Evolutionary conservation across 1,284 basidiomycete species (phyloP).

Genomic region (Ustilago cynodontis): DNA sequence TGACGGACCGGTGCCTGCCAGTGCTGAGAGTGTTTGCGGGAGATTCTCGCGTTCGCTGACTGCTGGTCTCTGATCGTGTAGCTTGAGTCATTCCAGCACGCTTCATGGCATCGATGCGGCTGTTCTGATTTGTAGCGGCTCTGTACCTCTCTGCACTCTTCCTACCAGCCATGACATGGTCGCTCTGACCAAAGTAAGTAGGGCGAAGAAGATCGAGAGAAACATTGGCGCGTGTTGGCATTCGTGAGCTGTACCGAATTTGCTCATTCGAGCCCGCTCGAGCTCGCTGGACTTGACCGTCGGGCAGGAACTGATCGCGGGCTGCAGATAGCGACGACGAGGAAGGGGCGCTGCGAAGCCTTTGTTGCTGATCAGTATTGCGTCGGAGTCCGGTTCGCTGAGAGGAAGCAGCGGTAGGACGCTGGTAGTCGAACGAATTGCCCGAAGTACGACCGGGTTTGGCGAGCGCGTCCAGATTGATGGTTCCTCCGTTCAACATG

Average conservation of each 20-base stretch:
- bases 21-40: not conserved
- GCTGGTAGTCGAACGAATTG: constrained; percentile 39
- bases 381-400: constrained; percentile 14
- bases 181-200: constrained; percentile 10
- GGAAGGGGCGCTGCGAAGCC: constrained; percentile 36
- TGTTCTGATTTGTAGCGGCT: constrained; percentile 13
- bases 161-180: not conserved
- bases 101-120: constrained; percentile 31
- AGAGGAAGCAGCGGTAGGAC: constrained; percentile 18
- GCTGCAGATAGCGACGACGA: constrained; percentile 39
- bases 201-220: constrained; percentile 44
- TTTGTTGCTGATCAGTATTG: constrained; percentile 21
- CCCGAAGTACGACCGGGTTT: constrained; percentile 33
- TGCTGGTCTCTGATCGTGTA: not conserved
- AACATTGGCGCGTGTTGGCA: constrained; percentile 15
- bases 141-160: constrained; percentile 17
- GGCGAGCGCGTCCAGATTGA: constrained; percentile 36
- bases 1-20: constrained; percentile 33
- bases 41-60: not conserved
- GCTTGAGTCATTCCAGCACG: constrained; percentile 6
- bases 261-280: constrained; percentile 48
- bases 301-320: constrained; percentile 12
- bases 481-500: constrained; percentile 17
- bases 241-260: not conserved
- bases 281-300: constrained; percentile 10